Evolutionary conservation across 371 early-diverging fungal genomes (phyloP).

Genomic region (Rhizopus arrhizus): DNA sequence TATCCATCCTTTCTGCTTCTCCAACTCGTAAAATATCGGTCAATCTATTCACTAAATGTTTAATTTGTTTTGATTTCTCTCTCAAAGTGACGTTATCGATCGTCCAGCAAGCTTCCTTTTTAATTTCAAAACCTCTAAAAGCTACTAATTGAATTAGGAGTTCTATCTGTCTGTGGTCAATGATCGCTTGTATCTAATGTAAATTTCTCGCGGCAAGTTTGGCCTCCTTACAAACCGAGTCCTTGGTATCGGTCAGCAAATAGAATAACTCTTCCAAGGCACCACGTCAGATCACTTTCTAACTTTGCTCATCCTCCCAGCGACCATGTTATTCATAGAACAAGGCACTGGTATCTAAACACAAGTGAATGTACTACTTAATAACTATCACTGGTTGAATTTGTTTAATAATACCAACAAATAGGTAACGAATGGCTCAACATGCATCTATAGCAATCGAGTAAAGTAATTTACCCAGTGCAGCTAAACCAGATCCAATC

Average conservation of each 20-base stretch:
- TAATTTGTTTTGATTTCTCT: conserved; percentile 85
- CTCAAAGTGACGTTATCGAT: conserved; percentile 97
- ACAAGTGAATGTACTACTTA: conserved; percentile 79
- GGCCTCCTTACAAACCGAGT: conserved; percentile 98
- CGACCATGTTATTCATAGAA: conserved; percentile 99
- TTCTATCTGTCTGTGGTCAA: conserved; percentile 93
- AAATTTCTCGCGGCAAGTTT: conserved; percentile 99
- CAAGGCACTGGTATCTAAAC: conserved; percentile 98
- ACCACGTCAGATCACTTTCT: conserved; percentile 91
- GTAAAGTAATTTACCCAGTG: conserved; percentile 88
- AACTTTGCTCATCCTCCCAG: conserved; percentile 98
- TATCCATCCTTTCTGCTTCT: conserved; percentile 60
- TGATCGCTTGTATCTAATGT: conserved; percentile 93
- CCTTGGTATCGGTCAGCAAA: conserved; percentile 84
- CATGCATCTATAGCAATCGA: conserved; percentile 95
- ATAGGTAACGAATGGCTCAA: conserved; percentile 99
- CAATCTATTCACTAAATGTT: conserved; percentile 89
- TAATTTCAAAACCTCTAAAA: conserved; percentile 93
- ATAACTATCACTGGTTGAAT: conserved; percentile 96
- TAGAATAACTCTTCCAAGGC: conserved; percentile 79
- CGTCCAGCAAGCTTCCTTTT: conserved; percentile 99
- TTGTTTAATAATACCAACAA: conserved; percentile 93
- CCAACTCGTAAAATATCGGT: conserved; percentile 98
- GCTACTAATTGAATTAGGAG: conserved; percentile 88
- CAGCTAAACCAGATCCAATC: conserved; percentile 75